Base-by-base conservation (phyloP, 2,329 filamentous ascomycete genomes). In the Domatiomyces catenatus region DNA sequence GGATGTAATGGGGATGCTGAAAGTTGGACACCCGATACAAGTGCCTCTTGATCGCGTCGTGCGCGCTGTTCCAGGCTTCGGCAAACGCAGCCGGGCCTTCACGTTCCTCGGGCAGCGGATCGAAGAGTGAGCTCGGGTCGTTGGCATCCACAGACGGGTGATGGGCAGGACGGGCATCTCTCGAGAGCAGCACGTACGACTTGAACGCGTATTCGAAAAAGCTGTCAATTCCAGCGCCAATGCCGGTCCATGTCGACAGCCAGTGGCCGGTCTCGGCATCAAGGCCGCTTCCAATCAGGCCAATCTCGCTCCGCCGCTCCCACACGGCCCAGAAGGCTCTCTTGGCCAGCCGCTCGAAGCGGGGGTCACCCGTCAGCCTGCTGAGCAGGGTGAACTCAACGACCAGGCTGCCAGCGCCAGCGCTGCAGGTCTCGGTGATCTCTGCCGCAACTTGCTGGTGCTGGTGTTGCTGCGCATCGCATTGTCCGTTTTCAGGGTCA, bases 151-250 rank as follows among this genome's bases (percentile, higher is more conserved):
- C 65, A 19, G 72, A 65, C 8, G 49, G 43, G 47, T 68, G 60
- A 47, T 63, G 62, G 3, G 56, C 53, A 8, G 65, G 62, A 18
- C 61, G 64, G 22, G 65, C 74, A 52, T 84, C 79, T 1, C 86
- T 86, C 1, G 90, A 94, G 19, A 96, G 77, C 20, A 98, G 69
- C 53, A 98, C 85, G 63, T 94, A 82, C 17, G 88, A 88, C 68
- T 98, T 98, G 61, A 96, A 76, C 2, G 92, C 89, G 67, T 98
- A 98, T 68, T 98, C 92, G 62, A 94, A 96, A 69, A 98, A 98
- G 68, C 89, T 95, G 69, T 98, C 92, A 61, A 94, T 87, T 42
- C 92, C 92, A 6, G 92, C 92, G 47, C 92, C 92, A 59, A 98
- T 94, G 26, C 92, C 90, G n/a, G 90, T 83, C 64, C 86, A 89